Conservation (phyloP, 306 rosid species). For the Medicago ruthenica region DNA sequence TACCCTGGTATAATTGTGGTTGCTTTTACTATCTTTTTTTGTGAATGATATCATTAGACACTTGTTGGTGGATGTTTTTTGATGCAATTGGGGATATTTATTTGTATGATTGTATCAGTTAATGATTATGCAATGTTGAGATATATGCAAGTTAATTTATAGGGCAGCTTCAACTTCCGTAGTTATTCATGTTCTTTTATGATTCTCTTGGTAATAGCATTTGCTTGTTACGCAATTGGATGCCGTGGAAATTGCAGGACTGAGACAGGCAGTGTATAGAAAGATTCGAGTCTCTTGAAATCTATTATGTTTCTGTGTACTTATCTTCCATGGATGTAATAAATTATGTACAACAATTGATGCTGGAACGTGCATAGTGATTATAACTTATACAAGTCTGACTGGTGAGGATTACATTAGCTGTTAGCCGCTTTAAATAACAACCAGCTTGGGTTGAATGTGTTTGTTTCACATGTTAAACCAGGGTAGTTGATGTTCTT, state of each 20-base stretch:
- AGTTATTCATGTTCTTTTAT: neutral
- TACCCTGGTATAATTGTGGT: neutral
- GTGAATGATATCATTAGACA: neutral
- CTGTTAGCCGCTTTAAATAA: neutral
- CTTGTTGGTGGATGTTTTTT: neutral
- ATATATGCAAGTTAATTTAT: neutral
- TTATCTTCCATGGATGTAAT: neutral
- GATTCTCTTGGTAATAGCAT: neutral
- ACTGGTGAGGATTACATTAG: slow-evolving; percentile 1
- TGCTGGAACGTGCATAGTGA: neutral
- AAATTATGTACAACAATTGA: neutral
- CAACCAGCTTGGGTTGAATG: slow-evolving; percentile 61
- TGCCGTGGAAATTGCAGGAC: slow-evolving; percentile 11
- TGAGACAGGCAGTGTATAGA: neutral
- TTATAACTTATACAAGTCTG: neutral
- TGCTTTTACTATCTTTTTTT: neutral
- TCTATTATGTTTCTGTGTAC: neutral
- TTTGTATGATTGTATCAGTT: neutral
- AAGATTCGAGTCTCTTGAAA: slow-evolving; percentile 3
- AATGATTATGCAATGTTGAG: neutral
- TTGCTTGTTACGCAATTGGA: slow-evolving; percentile 1
- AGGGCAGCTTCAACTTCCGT: neutral
- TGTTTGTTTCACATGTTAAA: slow-evolving; percentile 82
- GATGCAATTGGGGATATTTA: neutral
- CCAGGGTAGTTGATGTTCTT: slow-evolving; percentile 67